Base-by-base conservation (phyloP, 371 early-diverging fungal species). In the Rhizopus sp. region DNA sequence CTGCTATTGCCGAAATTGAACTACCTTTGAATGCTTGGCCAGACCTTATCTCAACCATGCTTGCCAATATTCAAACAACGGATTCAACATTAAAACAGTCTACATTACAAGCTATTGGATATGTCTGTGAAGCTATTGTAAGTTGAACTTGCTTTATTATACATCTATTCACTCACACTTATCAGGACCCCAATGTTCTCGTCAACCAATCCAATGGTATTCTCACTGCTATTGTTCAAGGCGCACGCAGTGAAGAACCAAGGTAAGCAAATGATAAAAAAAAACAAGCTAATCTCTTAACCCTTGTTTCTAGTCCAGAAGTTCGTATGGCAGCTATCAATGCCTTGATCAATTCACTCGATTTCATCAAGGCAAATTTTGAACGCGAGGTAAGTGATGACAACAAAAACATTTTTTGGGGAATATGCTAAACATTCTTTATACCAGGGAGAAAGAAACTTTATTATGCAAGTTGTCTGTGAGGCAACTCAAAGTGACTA, bases 381-480 rank as follows among this genome's bases (percentile, higher is more conserved):
- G 91, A 92, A 51, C 78, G 86, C 35, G 92, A 92, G 68, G 78
- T 81, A 66, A 63, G 39, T 35, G 17, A 47, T 38, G 3, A 12
- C 9, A 34, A 23, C 32, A 32, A 9, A n/a, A 35, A 29, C 9
- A n/a, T 12, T 17, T 30, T 38, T n/a, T n/a, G n/a, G 30, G 31
- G 38, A 13, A 40, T 31, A 4, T 17, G 17, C 31, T 52, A 29
- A 10, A 2, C 15, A 35, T 38, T 31, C 5, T 48, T 31, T 50
- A 16, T 13, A 29, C 41, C 54, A 86, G 78, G 88, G 86, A 57
- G 97, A 98, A 72, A 85, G 98, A 58, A 95, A 98, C 76, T 93
- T 90, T 57, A 94, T 98, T 56, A 98, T 98, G 99, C 91, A 93
- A 68, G 88, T 94, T n/a, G 93, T 98, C 10, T 98, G 97, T 70